These are phyloP conservation scores for Salvia splendens DNA, from an alignment of 257 asterid species.

Conservation along the genomic window DNA sequence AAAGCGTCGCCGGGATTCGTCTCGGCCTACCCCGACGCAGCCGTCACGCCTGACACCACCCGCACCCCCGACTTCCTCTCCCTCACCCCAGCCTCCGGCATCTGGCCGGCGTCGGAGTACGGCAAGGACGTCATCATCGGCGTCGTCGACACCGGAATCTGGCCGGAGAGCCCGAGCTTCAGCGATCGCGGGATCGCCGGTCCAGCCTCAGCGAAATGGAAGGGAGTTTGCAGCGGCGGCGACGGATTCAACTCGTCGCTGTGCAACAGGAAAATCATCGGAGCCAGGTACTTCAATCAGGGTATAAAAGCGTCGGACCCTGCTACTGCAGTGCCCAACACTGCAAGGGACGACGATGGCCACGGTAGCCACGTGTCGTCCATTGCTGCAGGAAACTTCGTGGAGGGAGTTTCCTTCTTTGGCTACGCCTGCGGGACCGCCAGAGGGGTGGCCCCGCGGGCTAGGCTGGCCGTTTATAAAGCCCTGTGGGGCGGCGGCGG, in stretches of 20 bases:
- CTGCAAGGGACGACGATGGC: constrained; percentile 29
- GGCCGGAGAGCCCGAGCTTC: constrained; percentile 39
- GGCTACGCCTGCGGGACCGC: constrained; percentile 34
- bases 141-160: constrained; percentile 28
- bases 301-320: not conserved
- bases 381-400: constrained; percentile 35
- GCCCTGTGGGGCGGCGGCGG: constrained; percentile 1
- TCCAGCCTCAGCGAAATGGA: constrained; percentile 23
- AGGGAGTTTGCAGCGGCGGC: constrained; percentile 30
- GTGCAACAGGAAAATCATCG: constrained; percentile 37
- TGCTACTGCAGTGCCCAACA: not conserved
- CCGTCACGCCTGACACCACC: constrained; percentile 28
- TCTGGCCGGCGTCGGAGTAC: constrained; percentile 25
- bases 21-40: constrained; percentile 18
- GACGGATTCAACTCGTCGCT: constrained; percentile 27
- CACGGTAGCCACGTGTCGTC: constrained; percentile 36
- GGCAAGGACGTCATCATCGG: constrained; percentile 38
- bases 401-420: constrained; percentile 24
- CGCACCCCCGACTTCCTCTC: constrained; percentile 30
- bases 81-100: constrained; percentile 6
- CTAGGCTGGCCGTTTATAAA: constrained; percentile 29
- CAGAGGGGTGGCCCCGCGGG: constrained; percentile 29
- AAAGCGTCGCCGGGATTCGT: constrained; percentile 19
- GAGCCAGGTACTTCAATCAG: constrained; percentile 25
- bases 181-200: constrained; percentile 20